Base-by-base conservation (phyloP, 129 eudicot species). In the Pittosporum tobira region DNA sequence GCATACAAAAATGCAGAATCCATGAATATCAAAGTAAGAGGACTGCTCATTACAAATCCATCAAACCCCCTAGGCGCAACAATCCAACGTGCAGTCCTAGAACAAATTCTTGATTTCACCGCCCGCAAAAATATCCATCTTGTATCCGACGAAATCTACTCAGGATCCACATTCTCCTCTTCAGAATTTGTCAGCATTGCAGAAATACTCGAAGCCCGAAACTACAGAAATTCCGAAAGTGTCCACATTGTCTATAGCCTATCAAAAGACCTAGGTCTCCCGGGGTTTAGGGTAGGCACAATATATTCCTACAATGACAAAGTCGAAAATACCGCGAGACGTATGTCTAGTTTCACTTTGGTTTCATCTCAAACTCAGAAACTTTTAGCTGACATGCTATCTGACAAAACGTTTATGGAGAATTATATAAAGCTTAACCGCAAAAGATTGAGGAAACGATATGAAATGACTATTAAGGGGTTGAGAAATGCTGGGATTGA, bases 31-130 rank as follows among this genome's bases (percentile, higher is more conserved):
- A 80, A 72, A 76, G 96, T 93, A 26, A 72, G 79, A 61, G 99
- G 85, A 2, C 64, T 93, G 1, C 85, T 93, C 12, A 84, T 93
- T 19, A 87, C 99, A 8, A 93, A 93, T 62, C 99, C 99, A 15
- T 93, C 99, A 5, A 93, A 93, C 63, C 99, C 99, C 0, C 45
- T 93, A 24, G 99, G 99, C 7, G 88, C 96, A 8, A 93, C 96
- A 21, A 61, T 93, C 13, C 77, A 76, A 43, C 76, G 88, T 0
- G 47, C 69, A 45, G 79, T 60, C 29, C 75, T 93, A 1, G 84
- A 81, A 56, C 62, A 76, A 27, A 61, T 84, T 40, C 88, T 93
- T 19, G 91, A 87, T 26, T 93, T 87, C 38, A 83, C 24, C 5
- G 51, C 73, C 4, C 52, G 48, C 2, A 87, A 87, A 51, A 84